Base-by-base conservation (phyloP, 2,329 filamentous ascomycete species). In the Annulohypoxylon truncatum region DNA sequence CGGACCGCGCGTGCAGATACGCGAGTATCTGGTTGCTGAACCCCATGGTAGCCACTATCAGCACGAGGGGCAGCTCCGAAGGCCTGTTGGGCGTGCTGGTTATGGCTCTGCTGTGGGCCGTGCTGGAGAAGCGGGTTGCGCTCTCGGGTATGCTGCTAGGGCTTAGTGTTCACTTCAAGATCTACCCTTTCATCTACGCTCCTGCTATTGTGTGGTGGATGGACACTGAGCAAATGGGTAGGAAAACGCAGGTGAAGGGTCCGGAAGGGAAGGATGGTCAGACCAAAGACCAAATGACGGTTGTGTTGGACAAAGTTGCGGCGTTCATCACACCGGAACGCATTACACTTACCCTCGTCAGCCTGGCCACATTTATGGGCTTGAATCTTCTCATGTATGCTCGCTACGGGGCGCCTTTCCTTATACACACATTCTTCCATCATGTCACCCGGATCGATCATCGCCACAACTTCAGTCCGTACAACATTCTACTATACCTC, bases 21-120 rank as follows among this genome's bases (percentile, higher is more conserved):
- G 91, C 94, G 0, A 89, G 90, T 70, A 91, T 97, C 38, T 99
- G 96, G 96, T 82, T 98, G 66, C 85, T 97, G 76, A 99, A 99
- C 75, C 96, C 96, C 0, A 98, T 99, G 94, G 96, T 98, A 8
- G 96, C 96, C 0, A 93, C 94, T 35, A 99, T 99, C 74, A 97
- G 93, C 79, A 98, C 96, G 10, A 85, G 96, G 51, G 96, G 96
- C 12, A 97, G 94, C 80, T 96, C 94, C 0, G 96, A 99, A 79
- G 96, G 96, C 0, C 77, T 99, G 10, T 80, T 99, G 6, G 94
- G 93, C 13, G 93, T 95, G 0, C 84, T 97, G 76, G 93, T 97
- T 4, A 89, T 93, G 66, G 91, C 88, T 0, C 78, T 98, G 33
- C 80, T 99, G 9, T 98, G 93, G 92, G 92, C 94, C 0, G 90